Percentiles rank a stretch among this genome's conserved stretches.
These are phyloP conservation scores for Macrolepiota dolichaula DNA, from an alignment of 768 basidiomycete species.

Conservation along the genomic window DNA sequence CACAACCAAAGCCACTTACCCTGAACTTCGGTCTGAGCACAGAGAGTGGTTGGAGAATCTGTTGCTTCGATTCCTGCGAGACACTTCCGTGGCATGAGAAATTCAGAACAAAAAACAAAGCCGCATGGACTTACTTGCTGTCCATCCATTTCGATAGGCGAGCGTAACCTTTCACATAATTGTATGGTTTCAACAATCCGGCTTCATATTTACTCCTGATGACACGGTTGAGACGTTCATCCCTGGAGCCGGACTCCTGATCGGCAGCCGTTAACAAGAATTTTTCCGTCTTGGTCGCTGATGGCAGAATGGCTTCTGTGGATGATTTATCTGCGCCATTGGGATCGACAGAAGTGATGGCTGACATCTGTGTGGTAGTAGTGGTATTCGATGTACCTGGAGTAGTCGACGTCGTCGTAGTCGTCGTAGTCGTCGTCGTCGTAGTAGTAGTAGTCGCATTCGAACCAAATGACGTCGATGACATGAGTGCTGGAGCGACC, in stretches of 20 bases:
- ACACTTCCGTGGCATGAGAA: constrained; percentile 46
- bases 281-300: constrained; percentile 78
- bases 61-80: constrained; percentile 86
- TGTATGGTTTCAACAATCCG: constrained; percentile 90
- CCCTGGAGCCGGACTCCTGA: constrained; percentile 86
- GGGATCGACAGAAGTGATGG: constrained; percentile 15
- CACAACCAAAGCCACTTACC: constrained; percentile 34
- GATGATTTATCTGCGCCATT: constrained; percentile 10
- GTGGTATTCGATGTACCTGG: constrained; percentile 10
- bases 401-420: constrained; percentile 13
- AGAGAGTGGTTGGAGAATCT: constrained; percentile 87
- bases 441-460: constrained; percentile 11
- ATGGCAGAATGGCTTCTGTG: constrained; percentile 54
- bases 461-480: constrained; percentile 32
- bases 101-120: background rate
- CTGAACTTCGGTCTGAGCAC: constrained; percentile 84
- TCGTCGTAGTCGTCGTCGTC: constrained; percentile 10
- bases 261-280: constrained; percentile 94
- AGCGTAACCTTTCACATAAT: constrained; percentile 95
- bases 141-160: constrained; percentile 94
- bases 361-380: constrained; percentile 11
- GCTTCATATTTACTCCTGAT: constrained; percentile 98
- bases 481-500: constrained; percentile 46
- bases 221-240: constrained; percentile 86
- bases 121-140: constrained; percentile 55